Percentiles rank a stretch among this genome's conserved stretches.
These are phyloP conservation scores for Citropsis articulata DNA, from an alignment of 345 rosid genomes.

Conservation along the genomic window DNA sequence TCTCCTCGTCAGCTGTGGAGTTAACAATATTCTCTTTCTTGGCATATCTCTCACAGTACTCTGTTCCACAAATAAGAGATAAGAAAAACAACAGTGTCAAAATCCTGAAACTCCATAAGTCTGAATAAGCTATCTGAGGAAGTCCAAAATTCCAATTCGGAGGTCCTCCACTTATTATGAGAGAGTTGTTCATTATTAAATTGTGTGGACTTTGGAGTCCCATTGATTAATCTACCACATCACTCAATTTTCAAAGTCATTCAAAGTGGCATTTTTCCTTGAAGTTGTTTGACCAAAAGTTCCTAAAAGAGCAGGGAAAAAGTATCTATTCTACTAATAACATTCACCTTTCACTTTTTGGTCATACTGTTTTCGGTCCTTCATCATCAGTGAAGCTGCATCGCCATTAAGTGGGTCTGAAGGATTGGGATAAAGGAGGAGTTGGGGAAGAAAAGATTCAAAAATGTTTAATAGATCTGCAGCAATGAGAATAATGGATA, in stretches of 20 bases:
- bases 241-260: neutral
- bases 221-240: neutral
- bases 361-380: constrained; percentile 57
- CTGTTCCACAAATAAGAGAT: constrained; percentile 29
- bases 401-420: constrained; percentile 71
- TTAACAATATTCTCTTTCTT: constrained; percentile 44
- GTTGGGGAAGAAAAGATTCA: constrained; percentile 71
- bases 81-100: neutral
- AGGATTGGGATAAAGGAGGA: constrained; percentile 68
- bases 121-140: neutral
- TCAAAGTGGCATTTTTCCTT: neutral
- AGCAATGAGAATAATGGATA: constrained; percentile 11
- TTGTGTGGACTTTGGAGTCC: neutral
- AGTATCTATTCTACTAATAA: constrained; percentile 1
- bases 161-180: neutral
- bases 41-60: constrained; percentile 59
- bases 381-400: constrained; percentile 75
- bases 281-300: neutral
- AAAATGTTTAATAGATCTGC: constrained; percentile 72
- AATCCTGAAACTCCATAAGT: no score
- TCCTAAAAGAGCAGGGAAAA: neutral
- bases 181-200: neutral
- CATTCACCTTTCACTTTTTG: constrained; percentile 64
- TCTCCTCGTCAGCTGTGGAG: constrained; percentile 34
- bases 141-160: neutral